Base-by-base conservation (phyloP, 352 stramenopile species). In the Phytophthora tubulina region DNA sequence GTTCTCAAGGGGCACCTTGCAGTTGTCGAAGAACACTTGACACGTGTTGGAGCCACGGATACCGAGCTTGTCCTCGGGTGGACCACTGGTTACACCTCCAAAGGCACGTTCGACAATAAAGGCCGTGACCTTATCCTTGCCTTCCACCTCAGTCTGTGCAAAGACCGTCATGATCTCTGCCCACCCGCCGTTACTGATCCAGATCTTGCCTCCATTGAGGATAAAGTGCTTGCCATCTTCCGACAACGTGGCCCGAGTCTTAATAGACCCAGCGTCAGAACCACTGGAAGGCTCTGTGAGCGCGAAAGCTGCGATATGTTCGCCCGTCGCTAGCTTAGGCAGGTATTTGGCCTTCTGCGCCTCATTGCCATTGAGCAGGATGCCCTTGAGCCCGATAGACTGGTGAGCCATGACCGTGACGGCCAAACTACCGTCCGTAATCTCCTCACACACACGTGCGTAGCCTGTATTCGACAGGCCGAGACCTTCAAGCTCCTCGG, bases 111-210 rank as follows among this genome's bases (percentile, higher is more conserved):
- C 96, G 3, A 99, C 96, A 74, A 99, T 97, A 74, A 99, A 99
- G 39, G 94, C 97, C 50, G 97, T 99, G 64, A 99, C 98, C 54
- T 98, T 98, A 81, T 98, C 98, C 85, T 99, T 98, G 62, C 96
- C 96, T 59, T 97, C 76, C n/a, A 96, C 89, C 64, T 99, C 89
- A 1, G 84, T 97, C 83, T 99, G 98, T 27, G 96, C 97, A 82
- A 99, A 99, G 10, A 99, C 95, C 15, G 98, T 95, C 88, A 99
- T 99, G 55, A 99, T 80, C 14, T 98, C 93, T n/a, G 97, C 97
- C 82, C 98, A 96, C 44, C 88, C 94, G 31, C 93, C 94, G 87
- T 99, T 99, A 55, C 93, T 98, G 76, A 99, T 99, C 97, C 97
- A 99, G 61, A 99, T 92, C 84, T 99, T 99, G 72, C 84, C 87